A percentile compares a stretch with the other conserved stretches of the same genome.
Conservation (phyloP, 495 filamentous ascomycete species). For the Hyaloscypha bicolor region DNA sequence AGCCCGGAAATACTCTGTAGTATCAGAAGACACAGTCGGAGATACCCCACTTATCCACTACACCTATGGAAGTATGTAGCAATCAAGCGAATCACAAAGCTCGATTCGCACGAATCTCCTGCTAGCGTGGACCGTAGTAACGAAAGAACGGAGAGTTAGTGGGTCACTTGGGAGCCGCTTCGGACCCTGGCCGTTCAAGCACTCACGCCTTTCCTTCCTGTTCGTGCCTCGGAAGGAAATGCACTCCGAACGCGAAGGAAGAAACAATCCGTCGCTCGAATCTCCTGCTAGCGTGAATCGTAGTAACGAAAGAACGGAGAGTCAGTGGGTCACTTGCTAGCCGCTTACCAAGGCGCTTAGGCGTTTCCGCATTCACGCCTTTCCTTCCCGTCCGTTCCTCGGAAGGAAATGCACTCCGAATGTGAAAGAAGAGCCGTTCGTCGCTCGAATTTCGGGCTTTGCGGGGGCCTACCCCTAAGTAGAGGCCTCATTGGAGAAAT, state of each 20-base stretch:
- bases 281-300: too few relatives aligned
- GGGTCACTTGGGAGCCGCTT: neutral
- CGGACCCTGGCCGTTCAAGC: neutral
- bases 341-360: neutral
- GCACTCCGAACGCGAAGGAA: neutral
- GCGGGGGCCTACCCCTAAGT: neutral
- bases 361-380: neutral
- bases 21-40: too few relatives aligned
- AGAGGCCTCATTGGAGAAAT: neutral
- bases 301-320: too few relatives aligned
- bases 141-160: neutral
- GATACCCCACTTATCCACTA: too few relatives aligned
- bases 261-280: too few relatives aligned
- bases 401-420: neutral
- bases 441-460: neutral
- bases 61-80: too few relatives aligned
- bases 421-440: neutral
- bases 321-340: neutral
- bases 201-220: neutral
- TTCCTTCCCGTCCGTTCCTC: neutral
- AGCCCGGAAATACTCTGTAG: too few relatives aligned
- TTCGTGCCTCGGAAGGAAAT: neutral
- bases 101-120: too few relatives aligned
- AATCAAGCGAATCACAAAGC: too few relatives aligned
- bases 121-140: neutral